A percentile compares a stretch with the other conserved stretches of the same genome.
Evolutionary conservation across 2,329 filamentous ascomycete species (phyloP).

Genomic region (Chrysoporthe puriensis): DNA sequence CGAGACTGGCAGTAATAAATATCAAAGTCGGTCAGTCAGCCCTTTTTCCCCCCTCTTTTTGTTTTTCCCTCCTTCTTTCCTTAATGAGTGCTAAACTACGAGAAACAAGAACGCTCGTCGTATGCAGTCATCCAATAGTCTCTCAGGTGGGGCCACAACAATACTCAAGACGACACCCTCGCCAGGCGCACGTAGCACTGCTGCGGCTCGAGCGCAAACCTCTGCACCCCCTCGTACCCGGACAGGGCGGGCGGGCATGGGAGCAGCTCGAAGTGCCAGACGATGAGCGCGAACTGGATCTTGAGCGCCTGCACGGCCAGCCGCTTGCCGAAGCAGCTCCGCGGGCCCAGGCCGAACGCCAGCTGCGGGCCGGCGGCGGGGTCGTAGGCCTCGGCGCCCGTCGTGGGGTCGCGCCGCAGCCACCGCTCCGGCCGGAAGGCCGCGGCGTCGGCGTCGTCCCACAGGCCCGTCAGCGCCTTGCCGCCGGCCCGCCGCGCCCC

Average conservation of each 20-base stretch:
- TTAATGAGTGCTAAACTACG: too few species aligned
- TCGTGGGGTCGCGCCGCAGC: constrained; percentile 33
- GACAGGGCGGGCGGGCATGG: constrained; percentile 35
- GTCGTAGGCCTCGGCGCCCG: constrained; percentile 35
- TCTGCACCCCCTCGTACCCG: constrained; percentile 36
- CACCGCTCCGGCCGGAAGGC: constrained; percentile 44
- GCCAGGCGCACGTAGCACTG: constrained; percentile 35
- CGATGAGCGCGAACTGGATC: constrained; percentile 37
- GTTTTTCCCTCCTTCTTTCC: too few species aligned
- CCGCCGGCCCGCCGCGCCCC: constrained; percentile 30
- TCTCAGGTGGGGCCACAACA: too few species aligned
- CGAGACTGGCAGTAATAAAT: too few species aligned
- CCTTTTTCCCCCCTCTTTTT: too few species aligned
- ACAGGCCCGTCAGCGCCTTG: constrained; percentile 35
- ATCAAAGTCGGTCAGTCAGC: too few species aligned
- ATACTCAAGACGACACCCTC: not conserved
- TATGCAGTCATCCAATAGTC: too few species aligned
- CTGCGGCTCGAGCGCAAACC: constrained; percentile 37
- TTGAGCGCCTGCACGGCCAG: constrained; percentile 43
- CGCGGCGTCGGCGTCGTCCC: constrained; percentile 36
- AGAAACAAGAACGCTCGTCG: too few species aligned
- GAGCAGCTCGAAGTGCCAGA: constrained; percentile 45
- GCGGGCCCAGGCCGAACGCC: constrained; percentile 41
- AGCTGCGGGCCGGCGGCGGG: constrained; percentile 41
- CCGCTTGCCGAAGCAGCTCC: constrained; percentile 45